These are phyloP conservation scores for Jatropha multifida DNA, from an alignment of 441 rosid genomes.

Conservation along the genomic window DNA sequence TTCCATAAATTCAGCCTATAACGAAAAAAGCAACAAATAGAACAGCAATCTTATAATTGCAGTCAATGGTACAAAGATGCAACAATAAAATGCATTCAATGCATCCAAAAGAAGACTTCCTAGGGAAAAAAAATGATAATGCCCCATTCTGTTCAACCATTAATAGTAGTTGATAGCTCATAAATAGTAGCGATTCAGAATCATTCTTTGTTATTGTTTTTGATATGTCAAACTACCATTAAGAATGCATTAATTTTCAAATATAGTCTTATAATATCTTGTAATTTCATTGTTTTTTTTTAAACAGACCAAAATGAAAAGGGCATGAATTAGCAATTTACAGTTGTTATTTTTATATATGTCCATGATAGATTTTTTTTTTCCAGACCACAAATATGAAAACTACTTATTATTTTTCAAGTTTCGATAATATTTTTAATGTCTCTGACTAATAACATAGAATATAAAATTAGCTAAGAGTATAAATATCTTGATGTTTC, in stretches of 20 bases:
- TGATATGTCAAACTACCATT: not conserved
- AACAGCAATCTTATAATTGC: not conserved
- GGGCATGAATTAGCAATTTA: not conserved
- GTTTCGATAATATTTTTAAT: no score
- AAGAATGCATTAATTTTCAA: not conserved
- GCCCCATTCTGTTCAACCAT: not conserved
- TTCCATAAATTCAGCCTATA: constrained; percentile 99
- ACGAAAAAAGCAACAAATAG: constrained; percentile 10
- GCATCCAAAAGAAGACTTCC: not conserved
- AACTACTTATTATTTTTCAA: not conserved
- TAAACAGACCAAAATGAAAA: not conserved
- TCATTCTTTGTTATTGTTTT: not conserved
- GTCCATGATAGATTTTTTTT: not conserved
- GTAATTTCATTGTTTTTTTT: not conserved
- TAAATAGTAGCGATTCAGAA: not conserved
- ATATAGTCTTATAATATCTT: not conserved
- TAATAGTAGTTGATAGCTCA: not conserved
- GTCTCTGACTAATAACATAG: no score
- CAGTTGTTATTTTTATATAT: not conserved
- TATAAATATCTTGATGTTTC: no score
- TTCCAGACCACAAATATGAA: not conserved
- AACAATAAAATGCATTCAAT: not conserved
- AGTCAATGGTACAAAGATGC: not conserved
- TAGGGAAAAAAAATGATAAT: not conserved
- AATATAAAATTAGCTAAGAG: no score